Base-by-base conservation (phyloP, 148 eudicot genomes). In the Cornus suecica region DNA sequence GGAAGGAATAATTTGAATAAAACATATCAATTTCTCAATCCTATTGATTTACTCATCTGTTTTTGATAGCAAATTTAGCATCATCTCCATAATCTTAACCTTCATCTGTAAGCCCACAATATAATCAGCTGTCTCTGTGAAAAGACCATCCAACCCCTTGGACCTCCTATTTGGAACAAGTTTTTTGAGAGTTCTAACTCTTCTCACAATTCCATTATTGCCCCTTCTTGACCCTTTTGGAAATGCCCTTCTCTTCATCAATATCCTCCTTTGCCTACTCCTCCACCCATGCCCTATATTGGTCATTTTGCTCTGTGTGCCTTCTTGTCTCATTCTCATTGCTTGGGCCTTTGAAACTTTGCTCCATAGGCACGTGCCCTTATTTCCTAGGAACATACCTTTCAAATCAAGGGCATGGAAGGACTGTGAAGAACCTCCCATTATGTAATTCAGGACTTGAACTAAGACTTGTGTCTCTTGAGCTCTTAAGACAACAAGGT, bases 61-160 rank as follows among this genome's bases (percentile, higher is more conserved):
- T 16, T 48, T 48, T 48, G 80, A 66, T 74, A 91, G 69, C 42
- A 76, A 77, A 86, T 84, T 74, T 30, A 91, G 85, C 89, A 91
- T 78, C 74, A 72, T 23, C 72, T 86, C 86, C 96, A 91, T 91
- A 54, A 86, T 71, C 37, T 81, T 81, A 58, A 89, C 89, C 76
- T 86, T 89, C 84, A 80, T 84, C 70, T 91, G 86, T 48, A 91
- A 87, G 42, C 83, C 79, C 80, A 85, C 15, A 62, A 91, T 89
- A 68, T 91, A 91, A 10, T 83, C 84, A 22, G 92, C 90, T 48
- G 92, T 85, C 73, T 86, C 87, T 42, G 72, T 81, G 65, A 89
- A 89, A 61, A 91, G 76, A 61, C 81, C 83, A 9, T 91, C 92
- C 28, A 87, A 70, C 23, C 88, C 85, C 52, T 71, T 74, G 24